Percentiles rank a stretch among this genome's conserved stretches.
Conservation (phyloP, 305 asterid genomes). For the Withania somnifera region DNA sequence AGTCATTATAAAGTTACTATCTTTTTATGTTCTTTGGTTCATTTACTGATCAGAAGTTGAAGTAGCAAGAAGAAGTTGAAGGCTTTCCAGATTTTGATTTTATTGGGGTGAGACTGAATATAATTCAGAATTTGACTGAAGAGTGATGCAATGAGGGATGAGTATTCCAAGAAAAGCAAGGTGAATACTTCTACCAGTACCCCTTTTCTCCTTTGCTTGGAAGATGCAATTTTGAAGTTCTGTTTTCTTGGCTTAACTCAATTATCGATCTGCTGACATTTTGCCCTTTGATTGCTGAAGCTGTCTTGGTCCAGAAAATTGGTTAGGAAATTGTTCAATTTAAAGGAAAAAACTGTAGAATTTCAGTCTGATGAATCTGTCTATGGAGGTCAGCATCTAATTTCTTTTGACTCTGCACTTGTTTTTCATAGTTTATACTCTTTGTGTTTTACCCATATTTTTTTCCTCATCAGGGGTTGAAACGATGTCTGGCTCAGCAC, state of each 20-base stretch:
- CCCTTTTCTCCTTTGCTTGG: not conserved
- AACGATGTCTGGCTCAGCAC: not conserved
- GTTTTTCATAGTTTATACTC: not conserved
- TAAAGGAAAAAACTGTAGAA: constrained; percentile 12
- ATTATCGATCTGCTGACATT: not conserved
- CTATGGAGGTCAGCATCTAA: constrained; percentile 4
- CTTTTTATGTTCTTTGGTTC: not conserved
- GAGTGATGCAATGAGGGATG: constrained; percentile 18
- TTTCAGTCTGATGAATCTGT: constrained; percentile 13
- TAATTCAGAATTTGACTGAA: too few relatives aligned
- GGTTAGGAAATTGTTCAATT: constrained; percentile 15
- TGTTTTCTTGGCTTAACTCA: not conserved
- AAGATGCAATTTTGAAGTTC: not conserved
- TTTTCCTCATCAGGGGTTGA: not conserved
- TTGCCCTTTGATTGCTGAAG: not conserved
- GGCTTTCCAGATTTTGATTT: not conserved
- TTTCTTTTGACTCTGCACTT: not conserved
- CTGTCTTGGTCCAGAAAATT: constrained; percentile 13
- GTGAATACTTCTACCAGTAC: not conserved
- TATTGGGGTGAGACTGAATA: too few relatives aligned
- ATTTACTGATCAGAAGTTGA: not conserved
- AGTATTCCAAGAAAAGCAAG: constrained; percentile 7
- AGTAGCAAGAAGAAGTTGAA: not conserved
- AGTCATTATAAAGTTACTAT: not conserved
- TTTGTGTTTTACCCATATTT: not conserved